phyloP scores from a whole-genome alignment of 2,329 filamentous ascomycete species.

The Pseudogymnoascus verrucosus region DNA sequence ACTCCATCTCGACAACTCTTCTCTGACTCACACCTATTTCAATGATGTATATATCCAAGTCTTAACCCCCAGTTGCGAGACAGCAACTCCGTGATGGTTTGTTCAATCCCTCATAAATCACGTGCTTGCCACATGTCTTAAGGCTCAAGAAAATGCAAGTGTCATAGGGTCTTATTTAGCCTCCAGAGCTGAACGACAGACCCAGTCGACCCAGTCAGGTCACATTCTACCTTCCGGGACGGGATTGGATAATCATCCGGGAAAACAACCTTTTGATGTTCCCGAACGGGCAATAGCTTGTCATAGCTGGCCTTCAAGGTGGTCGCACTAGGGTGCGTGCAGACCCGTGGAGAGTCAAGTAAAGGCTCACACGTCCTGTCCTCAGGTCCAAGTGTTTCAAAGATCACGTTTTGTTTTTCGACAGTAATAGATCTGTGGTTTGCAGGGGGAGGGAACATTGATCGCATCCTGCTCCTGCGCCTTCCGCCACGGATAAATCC shows the following conservation, averaged over 20 bases:
- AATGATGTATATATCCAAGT: slow-evolving; percentile 7
- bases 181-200: background rate
- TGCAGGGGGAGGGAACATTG: background rate
- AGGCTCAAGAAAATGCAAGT: slow-evolving; percentile 4
- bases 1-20: background rate
- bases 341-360: slow-evolving; percentile 4
- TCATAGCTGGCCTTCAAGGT: slow-evolving; percentile 6
- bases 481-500: background rate
- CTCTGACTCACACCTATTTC: slow-evolving; percentile 1
- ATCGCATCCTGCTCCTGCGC: background rate
- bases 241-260: slow-evolving; percentile 4
- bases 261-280: background rate
- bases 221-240: background rate
- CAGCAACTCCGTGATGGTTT: background rate
- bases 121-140: background rate
- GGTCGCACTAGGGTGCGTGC: background rate
- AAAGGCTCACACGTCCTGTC: slow-evolving; percentile 5
- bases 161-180: background rate
- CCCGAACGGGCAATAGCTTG: slow-evolving; percentile 1
- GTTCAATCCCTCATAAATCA: slow-evolving; percentile 5
- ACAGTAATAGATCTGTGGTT: background rate
- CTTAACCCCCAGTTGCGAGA: background rate
- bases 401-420: background rate
- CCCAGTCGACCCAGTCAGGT: background rate
- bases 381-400: slow-evolving; percentile 7